These are phyloP conservation scores for Tylopilus intermedius DNA, from an alignment of 768 basidiomycete genomes.

Conservation along the genomic window DNA sequence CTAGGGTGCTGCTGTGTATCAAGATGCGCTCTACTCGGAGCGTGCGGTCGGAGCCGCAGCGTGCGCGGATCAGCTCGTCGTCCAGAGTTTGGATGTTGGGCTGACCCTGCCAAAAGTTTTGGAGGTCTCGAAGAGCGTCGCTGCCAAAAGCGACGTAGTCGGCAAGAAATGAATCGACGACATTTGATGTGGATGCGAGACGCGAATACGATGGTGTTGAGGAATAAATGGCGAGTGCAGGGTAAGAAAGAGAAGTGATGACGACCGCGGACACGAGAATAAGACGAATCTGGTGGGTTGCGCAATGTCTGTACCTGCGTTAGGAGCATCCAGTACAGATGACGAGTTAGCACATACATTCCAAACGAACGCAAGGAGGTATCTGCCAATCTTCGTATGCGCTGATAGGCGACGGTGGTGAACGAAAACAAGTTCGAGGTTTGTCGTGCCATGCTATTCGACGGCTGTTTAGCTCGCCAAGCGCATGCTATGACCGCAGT, in stretches of 20 bases:
- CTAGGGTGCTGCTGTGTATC: conserved; percentile 47
- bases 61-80: conserved; percentile 66
- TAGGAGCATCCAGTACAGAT: not conserved
- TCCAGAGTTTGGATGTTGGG: conserved; percentile 58
- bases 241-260: conserved; percentile 85
- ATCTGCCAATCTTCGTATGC: conserved; percentile 36
- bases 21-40: conserved; percentile 76
- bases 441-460: conserved; percentile 24
- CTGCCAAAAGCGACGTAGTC: conserved; percentile 49
- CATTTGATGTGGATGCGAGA: conserved; percentile 47
- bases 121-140: conserved; percentile 57
- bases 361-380: conserved; percentile 70
- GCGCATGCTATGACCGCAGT: conserved; percentile 15
- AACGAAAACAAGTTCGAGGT: conserved; percentile 15
- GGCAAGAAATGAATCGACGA: conserved; percentile 60
- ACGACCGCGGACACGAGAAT: conserved; percentile 85
- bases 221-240: conserved; percentile 81
- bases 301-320: conserved; percentile 61
- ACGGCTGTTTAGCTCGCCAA: conserved; percentile 7
- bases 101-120: conserved; percentile 67
- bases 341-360: conserved; percentile 51
- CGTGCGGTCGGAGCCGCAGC: conserved; percentile 64
- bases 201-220: conserved; percentile 62
- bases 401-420: conserved; percentile 24
- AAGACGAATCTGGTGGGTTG: conserved; percentile 84